Evolutionary conservation across 805 yeast species (phyloP).

Genomic region (Kuraishia hungarica): DNA sequence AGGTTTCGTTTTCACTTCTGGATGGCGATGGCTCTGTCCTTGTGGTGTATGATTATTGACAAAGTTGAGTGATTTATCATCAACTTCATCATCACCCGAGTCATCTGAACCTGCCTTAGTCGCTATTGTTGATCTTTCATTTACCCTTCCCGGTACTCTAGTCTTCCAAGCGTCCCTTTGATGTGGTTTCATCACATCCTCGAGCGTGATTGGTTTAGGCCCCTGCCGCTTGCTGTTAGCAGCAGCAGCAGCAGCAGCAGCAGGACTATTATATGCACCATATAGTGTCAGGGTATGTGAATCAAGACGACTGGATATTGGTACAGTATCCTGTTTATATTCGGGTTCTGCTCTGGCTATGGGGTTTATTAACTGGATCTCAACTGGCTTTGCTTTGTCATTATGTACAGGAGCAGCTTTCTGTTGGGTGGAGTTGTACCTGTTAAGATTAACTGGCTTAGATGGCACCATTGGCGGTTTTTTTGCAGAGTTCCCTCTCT

Average conservation of each 20-base stretch:
- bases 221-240: constrained; percentile 5
- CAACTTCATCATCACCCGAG: not conserved
- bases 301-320: not conserved
- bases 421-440: not conserved
- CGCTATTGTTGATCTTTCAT: not conserved
- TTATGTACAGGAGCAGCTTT: not conserved
- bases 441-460: constrained; percentile 1
- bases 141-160: not conserved
- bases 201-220: constrained; percentile 15
- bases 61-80: not conserved
- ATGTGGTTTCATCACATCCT: constrained; percentile 11
- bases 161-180: constrained; percentile 2
- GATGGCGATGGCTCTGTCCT: not conserved
- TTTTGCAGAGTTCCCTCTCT: constrained; percentile 1
- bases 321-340: not conserved
- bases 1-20: not conserved
- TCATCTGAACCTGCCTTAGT: not conserved
- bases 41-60: not conserved
- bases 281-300: not conserved
- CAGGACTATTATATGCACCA: not conserved
- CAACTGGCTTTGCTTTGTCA: not conserved
- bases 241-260: not conserved
- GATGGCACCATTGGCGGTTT: constrained; percentile 3
- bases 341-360: constrained; percentile 9
- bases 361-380: constrained; percentile 9